Evolutionary conservation across 495 filamentous ascomycete species (phyloP).

Genomic region (Sphaerosporella brunnea): DNA sequence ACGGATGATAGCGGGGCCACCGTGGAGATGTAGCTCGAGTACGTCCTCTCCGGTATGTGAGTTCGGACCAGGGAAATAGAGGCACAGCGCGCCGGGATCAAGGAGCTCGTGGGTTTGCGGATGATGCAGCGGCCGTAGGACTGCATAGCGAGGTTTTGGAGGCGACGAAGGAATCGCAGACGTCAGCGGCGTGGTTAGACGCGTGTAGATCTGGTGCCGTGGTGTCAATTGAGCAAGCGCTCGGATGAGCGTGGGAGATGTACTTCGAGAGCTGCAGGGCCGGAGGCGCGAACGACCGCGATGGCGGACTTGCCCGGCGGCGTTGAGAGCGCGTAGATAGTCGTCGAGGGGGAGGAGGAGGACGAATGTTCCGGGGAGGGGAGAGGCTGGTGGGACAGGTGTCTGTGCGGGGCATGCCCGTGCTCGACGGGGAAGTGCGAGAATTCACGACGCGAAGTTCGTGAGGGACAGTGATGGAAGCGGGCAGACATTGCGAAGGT

Average conservation of each 20-base stretch:
- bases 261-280: constrained; percentile 40
- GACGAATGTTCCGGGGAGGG: background rate
- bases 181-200: background rate
- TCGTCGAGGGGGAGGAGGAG: constrained; percentile 24
- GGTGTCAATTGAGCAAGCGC: no score
- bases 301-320: constrained; percentile 75
- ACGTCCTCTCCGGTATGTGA: constrained; percentile 87
- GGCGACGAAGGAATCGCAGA: constrained; percentile 26
- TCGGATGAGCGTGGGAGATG: no score
- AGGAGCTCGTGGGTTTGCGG: constrained; percentile 42
- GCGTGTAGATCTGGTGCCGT: constrained; percentile 5
- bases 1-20: constrained; percentile 72
- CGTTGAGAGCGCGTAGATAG: constrained; percentile 87
- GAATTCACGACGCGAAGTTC: no score
- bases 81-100: constrained; percentile 63
- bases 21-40: constrained; percentile 83
- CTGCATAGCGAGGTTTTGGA: constrained; percentile 59
- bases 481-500: no score
- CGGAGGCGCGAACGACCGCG: constrained; percentile 77
- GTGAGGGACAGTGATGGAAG: no score
- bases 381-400: background rate
- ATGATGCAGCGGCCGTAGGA: constrained; percentile 57
- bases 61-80: constrained; percentile 71
- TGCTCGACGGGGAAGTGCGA: no score
- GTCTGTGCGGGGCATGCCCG: background rate